Evolutionary conservation across 1,284 basidiomycete genomes (phyloP), one percentile per base, ranked within the genome.

Genomic region (Inonotus obliquus): DNA sequence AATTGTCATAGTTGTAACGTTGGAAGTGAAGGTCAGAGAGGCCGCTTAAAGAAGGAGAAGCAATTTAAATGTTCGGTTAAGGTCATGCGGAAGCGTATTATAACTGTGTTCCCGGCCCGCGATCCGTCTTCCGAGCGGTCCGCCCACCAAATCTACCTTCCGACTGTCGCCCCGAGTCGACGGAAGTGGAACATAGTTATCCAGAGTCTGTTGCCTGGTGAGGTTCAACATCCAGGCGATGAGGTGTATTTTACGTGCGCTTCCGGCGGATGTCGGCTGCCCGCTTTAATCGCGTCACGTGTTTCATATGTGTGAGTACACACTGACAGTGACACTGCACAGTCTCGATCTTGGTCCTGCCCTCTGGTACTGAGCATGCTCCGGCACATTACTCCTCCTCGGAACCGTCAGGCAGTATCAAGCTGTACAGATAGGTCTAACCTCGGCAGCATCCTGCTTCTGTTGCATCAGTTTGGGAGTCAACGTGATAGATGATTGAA

Each of bases 351-450:
- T n/a, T n/a, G n/a, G n/a, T n/a, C n/a, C n/a, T n/a, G n/a, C n/a
- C n/a, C n/a, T n/a, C n/a, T n/a, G n/a, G n/a, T n/a, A n/a, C n/a
- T n/a, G n/a, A n/a, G n/a, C n/a, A n/a, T n/a, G n/a, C n/a, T n/a
- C n/a, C n/a, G n/a, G n/a, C n/a, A n/a, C n/a, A n/a, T n/a, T n/a
- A n/a, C n/a, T n/a, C 13, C 38, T 13, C 7, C 38, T 39, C 38
- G 38, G 38, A 39, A 39, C 38, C 38, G 38, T 5, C 11, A 39
- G 38, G 5, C 13, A 39, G n/a, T 39, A n/a, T n/a, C n/a, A n/a
- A n/a, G n/a, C n/a, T n/a, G 38, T n/a, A 4, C 13, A 39, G 54
- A 56, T 45, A 56, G 54, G 54, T 56, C 41, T 56, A 56, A 41
- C 54, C 54, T 56, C 54, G 54, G 54, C 29, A 47, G 27, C n/a